Conservation (phyloP, 768 basidiomycete species). For the Suillus discolor region DNA sequence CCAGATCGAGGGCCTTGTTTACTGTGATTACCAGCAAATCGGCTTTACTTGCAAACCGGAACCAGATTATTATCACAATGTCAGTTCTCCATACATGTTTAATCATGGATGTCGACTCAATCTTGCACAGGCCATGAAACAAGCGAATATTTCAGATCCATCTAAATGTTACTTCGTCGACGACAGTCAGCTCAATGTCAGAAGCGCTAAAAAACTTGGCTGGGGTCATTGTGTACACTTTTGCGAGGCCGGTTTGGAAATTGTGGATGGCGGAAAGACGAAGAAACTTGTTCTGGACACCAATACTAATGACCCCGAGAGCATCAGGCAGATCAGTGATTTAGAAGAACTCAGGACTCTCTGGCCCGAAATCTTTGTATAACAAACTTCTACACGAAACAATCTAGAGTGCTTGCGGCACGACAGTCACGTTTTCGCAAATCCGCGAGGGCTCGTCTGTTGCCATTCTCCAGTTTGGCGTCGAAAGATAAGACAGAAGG, state of each 20-base stretch:
- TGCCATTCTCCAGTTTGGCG: too few species aligned
- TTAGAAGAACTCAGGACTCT: constrained; percentile 69
- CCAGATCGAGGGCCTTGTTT: constrained; percentile 73
- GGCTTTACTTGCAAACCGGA: constrained; percentile 85
- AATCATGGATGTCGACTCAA: constrained; percentile 9
- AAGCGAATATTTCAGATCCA: constrained; percentile 63
- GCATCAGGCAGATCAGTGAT: constrained; percentile 52
- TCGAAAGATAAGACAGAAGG: not conserved
- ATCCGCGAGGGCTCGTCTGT: not conserved
- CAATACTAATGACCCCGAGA: constrained; percentile 40
- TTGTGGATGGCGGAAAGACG: constrained; percentile 61
- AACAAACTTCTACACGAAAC: constrained; percentile 6
- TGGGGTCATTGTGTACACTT: constrained; percentile 82
- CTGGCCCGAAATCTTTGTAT: constrained; percentile 77
- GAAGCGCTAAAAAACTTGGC: constrained; percentile 61
- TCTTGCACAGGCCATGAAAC: constrained; percentile 58
- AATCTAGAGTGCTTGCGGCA: not conserved
- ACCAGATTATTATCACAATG: constrained; percentile 65
- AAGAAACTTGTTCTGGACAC: constrained; percentile 46
- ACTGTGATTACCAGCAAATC: constrained; percentile 70
- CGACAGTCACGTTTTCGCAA: not conserved
- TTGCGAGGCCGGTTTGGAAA: constrained; percentile 64
- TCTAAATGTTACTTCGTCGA: constrained; percentile 80
- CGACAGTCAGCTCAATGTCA: constrained; percentile 71
- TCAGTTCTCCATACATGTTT: constrained; percentile 23